Evolutionary conservation across 2,329 filamentous ascomycete genomes (phyloP).

Genomic region (Aureobasidium sp.): DNA sequence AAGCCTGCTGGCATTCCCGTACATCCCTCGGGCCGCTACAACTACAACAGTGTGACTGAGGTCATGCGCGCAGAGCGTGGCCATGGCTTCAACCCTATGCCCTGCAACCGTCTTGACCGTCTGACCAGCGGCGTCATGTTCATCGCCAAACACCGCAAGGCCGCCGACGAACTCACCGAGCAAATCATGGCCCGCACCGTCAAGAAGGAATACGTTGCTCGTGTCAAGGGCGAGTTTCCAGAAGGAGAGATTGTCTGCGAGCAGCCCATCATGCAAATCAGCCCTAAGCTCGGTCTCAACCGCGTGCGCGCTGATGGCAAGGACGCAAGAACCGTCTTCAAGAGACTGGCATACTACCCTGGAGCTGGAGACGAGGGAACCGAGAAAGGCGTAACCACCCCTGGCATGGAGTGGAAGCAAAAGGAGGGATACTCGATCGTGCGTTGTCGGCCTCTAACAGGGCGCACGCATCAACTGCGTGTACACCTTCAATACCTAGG

Average conservation of each 20-base stretch:
- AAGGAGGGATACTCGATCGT: constrained; percentile 83
- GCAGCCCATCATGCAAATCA: constrained; percentile 87
- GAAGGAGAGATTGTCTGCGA: constrained; percentile 87
- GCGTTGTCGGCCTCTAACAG: constrained; percentile 85
- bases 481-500: constrained; percentile 93
- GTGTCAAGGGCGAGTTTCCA: constrained; percentile 85
- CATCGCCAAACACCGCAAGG: constrained; percentile 75
- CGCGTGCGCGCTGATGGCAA: constrained; percentile 91
- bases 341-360: constrained; percentile 84
- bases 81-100: constrained; percentile 51
- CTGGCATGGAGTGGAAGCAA: constrained; percentile 42
- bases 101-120: constrained; percentile 89
- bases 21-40: constrained; percentile 89
- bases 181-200: constrained; percentile 77
- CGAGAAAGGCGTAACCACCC: constrained; percentile 19
- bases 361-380: constrained; percentile 19
- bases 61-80: constrained; percentile 75
- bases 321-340: constrained; percentile 82
- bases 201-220: constrained; percentile 88
- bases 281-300: constrained; percentile 89
- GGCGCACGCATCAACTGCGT: constrained; percentile 86
- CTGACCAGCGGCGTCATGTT: constrained; percentile 98
- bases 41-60: constrained; percentile 89
- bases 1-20: constrained; percentile 94
- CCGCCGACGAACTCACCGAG: constrained; percentile 65